These are phyloP conservation scores for Areca catechu DNA, from an alignment of 176 grass and related monocot species.

Conservation along the genomic window DNA sequence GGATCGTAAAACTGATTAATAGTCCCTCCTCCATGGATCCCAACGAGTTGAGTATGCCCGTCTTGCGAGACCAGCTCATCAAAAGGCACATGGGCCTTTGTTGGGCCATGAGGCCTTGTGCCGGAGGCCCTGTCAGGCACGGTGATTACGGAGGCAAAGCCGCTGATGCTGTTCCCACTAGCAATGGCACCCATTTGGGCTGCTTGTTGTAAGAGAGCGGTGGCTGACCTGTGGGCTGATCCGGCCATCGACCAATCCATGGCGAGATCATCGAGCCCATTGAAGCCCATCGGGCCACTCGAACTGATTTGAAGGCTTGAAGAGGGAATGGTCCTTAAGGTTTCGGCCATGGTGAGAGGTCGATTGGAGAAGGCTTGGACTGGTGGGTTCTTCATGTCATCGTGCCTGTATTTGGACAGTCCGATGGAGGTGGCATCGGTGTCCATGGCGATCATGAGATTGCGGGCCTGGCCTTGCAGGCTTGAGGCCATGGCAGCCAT, in stretches of 20 bases:
- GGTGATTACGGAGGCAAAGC: constrained; percentile 9
- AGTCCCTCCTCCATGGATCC: constrained; percentile 14
- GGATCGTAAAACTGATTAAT: constrained; percentile 2
- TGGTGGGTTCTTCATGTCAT: constrained; percentile 30
- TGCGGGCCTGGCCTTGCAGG: constrained; percentile 32
- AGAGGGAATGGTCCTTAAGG: no score
- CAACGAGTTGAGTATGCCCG: constrained; percentile 15
- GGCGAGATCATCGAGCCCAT: background rate
- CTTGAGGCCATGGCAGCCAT: constrained; percentile 53
- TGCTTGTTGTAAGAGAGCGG: constrained; percentile 55
- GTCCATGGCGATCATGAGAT: background rate
- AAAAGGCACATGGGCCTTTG: background rate
- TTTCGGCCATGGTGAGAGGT: constrained; percentile 20
- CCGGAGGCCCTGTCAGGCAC: background rate
- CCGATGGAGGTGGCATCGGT: background rate
- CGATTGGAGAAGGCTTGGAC: constrained; percentile 17
- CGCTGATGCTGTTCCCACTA: background rate
- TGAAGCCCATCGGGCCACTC: background rate
- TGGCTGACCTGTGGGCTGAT: constrained; percentile 47
- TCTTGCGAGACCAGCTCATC: background rate
- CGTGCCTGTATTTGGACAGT: background rate
- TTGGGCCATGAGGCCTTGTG: background rate
- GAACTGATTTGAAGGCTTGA: no score
- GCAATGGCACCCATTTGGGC: constrained; percentile 36
- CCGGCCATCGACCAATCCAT: background rate